Percentiles rank a stretch among this genome's conserved stretches.
Conservation (phyloP, 1,284 basidiomycete genomes). For the Sporisorium exsertum region DNA sequence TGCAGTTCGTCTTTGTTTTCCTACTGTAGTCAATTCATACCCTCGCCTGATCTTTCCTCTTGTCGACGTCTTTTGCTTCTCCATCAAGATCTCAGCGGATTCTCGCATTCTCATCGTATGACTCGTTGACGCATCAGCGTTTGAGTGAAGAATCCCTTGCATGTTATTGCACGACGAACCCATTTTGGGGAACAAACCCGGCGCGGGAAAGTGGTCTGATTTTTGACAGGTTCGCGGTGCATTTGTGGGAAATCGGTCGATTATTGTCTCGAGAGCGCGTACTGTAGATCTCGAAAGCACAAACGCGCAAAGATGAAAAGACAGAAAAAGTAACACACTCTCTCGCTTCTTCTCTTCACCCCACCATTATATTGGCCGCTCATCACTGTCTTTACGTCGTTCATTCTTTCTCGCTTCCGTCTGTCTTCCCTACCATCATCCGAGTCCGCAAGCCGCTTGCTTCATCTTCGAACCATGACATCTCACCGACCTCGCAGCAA, state of each 20-base stretch:
- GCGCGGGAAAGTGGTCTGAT: constrained; percentile 18
- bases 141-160: too few species aligned
- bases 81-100: too few species aligned
- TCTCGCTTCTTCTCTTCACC: constrained; percentile 1
- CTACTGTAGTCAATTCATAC: background rate
- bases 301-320: background rate
- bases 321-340: constrained; percentile 1
- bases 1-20: constrained; percentile 1
- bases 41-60: background rate
- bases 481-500: constrained; percentile 38
- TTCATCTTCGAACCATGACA: constrained; percentile 18
- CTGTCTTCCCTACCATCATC: background rate
- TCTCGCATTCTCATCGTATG: too few species aligned
- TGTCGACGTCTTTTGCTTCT: too few species aligned
- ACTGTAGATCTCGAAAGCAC: background rate
- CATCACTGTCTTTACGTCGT: constrained; percentile 30
- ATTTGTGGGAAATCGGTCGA: constrained; percentile 8
- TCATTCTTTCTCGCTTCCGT: background rate
- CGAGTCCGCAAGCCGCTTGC: background rate
- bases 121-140: too few species aligned
- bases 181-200: too few species aligned
- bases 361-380: background rate
- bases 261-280: background rate
- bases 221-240: constrained; percentile 1
- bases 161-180: too few species aligned